Percentiles rank a stretch among this genome's conserved stretches.
These are phyloP conservation scores for Pezicula carpinea DNA, from an alignment of 2,329 filamentous ascomycete genomes.

Conservation along the genomic window DNA sequence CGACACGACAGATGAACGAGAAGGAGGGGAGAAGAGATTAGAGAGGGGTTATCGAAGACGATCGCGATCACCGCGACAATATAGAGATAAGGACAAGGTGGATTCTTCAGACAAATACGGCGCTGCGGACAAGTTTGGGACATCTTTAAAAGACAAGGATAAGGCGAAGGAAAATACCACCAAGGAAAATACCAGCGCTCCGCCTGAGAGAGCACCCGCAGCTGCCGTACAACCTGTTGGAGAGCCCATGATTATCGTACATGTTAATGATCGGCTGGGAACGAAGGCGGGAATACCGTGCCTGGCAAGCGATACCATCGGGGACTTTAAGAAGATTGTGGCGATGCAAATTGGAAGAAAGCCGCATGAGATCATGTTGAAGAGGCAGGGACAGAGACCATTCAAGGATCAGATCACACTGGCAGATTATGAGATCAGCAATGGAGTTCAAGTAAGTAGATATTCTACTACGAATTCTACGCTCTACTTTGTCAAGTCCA, in stretches of 20 bases:
- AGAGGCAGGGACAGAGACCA: slow-evolving; percentile 85
- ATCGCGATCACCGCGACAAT: slow-evolving; percentile 32
- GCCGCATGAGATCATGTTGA: slow-evolving; percentile 85
- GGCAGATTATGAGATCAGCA: slow-evolving; percentile 90
- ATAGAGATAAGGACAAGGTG: slow-evolving; percentile 7
- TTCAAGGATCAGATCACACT: slow-evolving; percentile 88
- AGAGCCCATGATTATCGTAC: slow-evolving; percentile 89
- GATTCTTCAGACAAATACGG: slow-evolving; percentile 20
- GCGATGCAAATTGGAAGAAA: slow-evolving; percentile 84
- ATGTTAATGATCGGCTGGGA: slow-evolving; percentile 90
- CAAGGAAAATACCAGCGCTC: slow-evolving; percentile 6
- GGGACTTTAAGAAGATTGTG: slow-evolving; percentile 86
- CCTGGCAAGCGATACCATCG: slow-evolving; percentile 76
- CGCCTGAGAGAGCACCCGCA: slow-evolving; percentile 19
- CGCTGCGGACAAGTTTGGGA: slow-evolving; percentile 27
- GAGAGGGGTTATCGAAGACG: slow-evolving; percentile 48
- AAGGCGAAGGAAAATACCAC: slow-evolving; percentile 5
- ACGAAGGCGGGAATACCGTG: slow-evolving; percentile 95
- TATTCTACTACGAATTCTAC: no score
- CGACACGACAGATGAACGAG: slow-evolving; percentile 38
- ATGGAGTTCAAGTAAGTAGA: slow-evolving; percentile 55
- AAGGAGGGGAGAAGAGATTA: slow-evolving; percentile 41
- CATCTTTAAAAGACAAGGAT: slow-evolving; percentile 5
- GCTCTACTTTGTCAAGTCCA: no score
- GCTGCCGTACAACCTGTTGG: slow-evolving; percentile 24